These are phyloP conservation scores for Phialophora macrospora DNA, from an alignment of 2,329 filamentous ascomycete species.

Conservation along the genomic window DNA sequence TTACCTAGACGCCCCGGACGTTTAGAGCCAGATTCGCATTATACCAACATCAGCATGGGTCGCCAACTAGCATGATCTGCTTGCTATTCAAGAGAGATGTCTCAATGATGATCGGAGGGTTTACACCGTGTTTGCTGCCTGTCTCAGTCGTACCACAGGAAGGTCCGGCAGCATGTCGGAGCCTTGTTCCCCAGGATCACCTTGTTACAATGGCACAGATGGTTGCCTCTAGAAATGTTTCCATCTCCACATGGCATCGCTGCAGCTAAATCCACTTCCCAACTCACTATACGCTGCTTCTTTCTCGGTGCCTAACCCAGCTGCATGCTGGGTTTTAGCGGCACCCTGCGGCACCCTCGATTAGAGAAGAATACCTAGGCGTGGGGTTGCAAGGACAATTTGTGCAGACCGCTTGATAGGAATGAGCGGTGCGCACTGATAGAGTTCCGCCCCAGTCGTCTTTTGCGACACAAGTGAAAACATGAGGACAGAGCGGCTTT, in stretches of 20 bases:
- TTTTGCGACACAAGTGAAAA: background rate
- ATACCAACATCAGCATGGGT: background rate
- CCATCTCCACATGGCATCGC: background rate
- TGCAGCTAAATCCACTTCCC: background rate
- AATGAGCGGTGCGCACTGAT: background rate
- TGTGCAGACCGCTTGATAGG: background rate
- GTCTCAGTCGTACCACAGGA: background rate
- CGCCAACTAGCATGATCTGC: background rate
- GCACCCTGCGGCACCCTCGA: background rate
- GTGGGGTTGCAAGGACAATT: background rate
- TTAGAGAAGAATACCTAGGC: background rate
- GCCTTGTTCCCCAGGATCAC: slow-evolving; percentile 1
- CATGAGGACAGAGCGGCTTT: background rate
- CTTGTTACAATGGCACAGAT: background rate
- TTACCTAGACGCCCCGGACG: background rate
- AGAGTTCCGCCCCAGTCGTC: background rate
- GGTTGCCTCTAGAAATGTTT: slow-evolving; percentile 3
- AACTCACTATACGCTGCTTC: background rate
- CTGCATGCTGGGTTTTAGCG: slow-evolving; percentile 3
- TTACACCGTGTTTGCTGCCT: background rate
- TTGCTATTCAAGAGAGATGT: background rate
- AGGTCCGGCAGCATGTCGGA: slow-evolving; percentile 6
- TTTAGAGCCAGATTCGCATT: background rate
- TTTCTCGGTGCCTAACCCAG: slow-evolving; percentile 6
- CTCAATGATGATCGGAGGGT: background rate